Evolutionary conservation across 2,329 filamentous ascomycete genomes (phyloP).

Genomic region (Fusarium heterosporum): DNA sequence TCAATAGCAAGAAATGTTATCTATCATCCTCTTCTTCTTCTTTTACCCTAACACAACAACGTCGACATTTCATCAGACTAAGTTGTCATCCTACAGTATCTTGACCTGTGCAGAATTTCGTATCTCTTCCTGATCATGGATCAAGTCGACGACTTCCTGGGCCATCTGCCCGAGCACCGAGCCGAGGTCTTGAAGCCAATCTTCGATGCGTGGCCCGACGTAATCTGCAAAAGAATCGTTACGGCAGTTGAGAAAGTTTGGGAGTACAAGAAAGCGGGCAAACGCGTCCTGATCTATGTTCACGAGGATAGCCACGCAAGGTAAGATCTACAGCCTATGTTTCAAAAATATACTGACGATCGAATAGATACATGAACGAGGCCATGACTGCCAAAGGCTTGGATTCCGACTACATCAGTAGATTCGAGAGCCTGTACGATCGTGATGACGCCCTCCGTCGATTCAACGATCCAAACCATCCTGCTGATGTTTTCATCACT

Average conservation of each 20-base stretch:
- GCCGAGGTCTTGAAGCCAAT: background rate
- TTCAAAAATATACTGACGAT: background rate
- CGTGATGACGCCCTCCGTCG: background rate
- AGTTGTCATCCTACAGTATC: background rate
- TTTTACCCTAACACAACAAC: background rate
- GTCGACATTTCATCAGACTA: background rate
- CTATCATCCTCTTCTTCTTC: background rate
- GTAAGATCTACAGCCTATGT: background rate
- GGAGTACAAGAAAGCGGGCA: background rate
- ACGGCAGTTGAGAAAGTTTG: background rate
- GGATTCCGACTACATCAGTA: background rate
- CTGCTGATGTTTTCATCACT: background rate
- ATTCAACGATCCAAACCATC: background rate
- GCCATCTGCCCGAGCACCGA: background rate
- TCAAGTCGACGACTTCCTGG: background rate
- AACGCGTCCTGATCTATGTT: background rate
- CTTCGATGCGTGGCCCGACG: background rate
- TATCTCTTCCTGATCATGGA: background rate
- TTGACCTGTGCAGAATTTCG: background rate
- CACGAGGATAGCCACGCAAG: background rate
- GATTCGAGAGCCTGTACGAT: background rate
- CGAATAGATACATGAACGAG: background rate
- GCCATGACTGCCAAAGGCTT: background rate
- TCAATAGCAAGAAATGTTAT: background rate
- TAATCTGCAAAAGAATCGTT: background rate